Evolutionary conservation across 225 moss, liverwort and hornwort genomes (phyloP).

Genomic region (Marchantia polymorpha): DNA sequence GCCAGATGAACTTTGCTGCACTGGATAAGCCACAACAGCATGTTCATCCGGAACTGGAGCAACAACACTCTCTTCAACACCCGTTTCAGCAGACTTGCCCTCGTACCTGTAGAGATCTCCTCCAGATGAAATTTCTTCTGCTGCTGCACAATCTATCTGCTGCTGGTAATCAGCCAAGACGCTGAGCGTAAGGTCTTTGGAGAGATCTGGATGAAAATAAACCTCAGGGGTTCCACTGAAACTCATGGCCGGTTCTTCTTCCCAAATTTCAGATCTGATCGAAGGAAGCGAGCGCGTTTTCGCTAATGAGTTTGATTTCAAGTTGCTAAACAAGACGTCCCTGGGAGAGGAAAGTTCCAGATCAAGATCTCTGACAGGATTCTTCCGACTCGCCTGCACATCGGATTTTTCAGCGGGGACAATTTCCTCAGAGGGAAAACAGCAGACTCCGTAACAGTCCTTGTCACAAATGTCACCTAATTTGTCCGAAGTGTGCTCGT

Average conservation of each 20-base stretch:
- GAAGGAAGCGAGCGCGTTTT: not conserved
- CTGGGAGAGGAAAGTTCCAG: conserved; percentile 1
- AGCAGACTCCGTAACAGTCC: not conserved
- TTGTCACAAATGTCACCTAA: not conserved
- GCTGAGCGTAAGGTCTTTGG: not conserved
- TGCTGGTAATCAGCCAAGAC: not conserved
- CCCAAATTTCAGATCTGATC: not conserved
- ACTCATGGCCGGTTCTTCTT: not conserved
- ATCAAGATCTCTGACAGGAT: not conserved
- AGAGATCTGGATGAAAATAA: not conserved
- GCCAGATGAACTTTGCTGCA: not conserved
- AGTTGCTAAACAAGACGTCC: not conserved
- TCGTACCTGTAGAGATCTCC: too few relatives aligned
- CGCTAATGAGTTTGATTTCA: not conserved
- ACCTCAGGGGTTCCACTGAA: not conserved
- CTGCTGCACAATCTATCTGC: not conserved
- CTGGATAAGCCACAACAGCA: not conserved
- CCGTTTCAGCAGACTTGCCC: not conserved
- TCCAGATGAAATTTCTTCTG: too few relatives aligned
- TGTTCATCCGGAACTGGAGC: not conserved
- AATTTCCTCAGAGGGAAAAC: not conserved
- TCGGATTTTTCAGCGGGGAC: not conserved
- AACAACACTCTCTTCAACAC: not conserved
- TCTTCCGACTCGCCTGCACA: not conserved
- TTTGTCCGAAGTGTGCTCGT: not conserved